phyloP scores from a whole-genome alignment of 164 flowering plant species.

The Malania oleifera region DNA sequence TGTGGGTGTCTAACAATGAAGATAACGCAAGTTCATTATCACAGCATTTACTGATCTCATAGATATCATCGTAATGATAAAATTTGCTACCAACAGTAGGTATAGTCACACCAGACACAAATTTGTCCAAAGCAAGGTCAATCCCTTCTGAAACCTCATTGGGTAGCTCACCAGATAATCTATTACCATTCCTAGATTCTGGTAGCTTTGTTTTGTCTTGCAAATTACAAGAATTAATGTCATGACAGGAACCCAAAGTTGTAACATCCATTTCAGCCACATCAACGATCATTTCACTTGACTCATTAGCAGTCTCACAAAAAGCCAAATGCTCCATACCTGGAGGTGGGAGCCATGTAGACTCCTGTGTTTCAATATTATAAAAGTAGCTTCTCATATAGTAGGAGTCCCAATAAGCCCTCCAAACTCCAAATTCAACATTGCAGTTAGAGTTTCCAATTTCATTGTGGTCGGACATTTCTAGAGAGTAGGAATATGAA shows the following conservation, averaged over 20 bases:
- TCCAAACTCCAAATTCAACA: constrained; percentile 53
- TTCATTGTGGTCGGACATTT: constrained; percentile 14
- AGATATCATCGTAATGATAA: constrained; percentile 16
- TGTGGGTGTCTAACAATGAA: constrained; percentile 15
- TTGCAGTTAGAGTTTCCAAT: constrained; percentile 7
- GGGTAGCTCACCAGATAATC: constrained; percentile 12
- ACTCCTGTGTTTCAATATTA: constrained; percentile 53
- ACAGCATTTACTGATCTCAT: constrained; percentile 13
- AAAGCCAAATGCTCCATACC: constrained; percentile 44
- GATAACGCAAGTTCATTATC: constrained; percentile 11
- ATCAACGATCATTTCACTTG: constrained; percentile 19
- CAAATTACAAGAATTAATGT: constrained; percentile 13
- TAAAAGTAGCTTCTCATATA: constrained; percentile 65
- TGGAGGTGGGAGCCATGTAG: constrained; percentile 81
- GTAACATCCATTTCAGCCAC: constrained; percentile 16
- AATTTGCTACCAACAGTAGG: not conserved
- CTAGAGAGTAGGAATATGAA: constrained; percentile 12
- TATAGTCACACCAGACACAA: not conserved
- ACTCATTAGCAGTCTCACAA: constrained; percentile 12
- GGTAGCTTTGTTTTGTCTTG: constrained; percentile 12
- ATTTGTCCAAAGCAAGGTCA: constrained; percentile 15
- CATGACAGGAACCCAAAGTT: constrained; percentile 9
- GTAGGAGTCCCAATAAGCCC: constrained; percentile 57
- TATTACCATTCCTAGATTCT: constrained; percentile 13
- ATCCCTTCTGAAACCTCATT: constrained; percentile 14